Conservation (phyloP, 352 stramenopile species). For the Pythium angustatum region DNA sequence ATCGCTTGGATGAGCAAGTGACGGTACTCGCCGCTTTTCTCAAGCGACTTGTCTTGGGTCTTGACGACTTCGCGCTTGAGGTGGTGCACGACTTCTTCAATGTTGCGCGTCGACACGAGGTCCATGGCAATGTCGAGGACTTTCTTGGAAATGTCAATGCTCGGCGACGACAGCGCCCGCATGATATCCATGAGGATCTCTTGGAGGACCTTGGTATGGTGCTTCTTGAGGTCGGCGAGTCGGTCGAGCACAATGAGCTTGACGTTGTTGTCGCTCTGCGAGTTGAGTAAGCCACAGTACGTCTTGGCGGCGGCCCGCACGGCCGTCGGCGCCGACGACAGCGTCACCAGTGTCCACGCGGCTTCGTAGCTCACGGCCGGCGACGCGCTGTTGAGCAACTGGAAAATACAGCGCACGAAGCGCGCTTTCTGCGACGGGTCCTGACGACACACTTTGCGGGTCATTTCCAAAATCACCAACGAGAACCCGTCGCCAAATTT, state of each 20-base stretch:
- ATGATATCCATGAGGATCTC: slow-evolving; percentile 99
- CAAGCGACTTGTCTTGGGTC: slow-evolving; percentile 87
- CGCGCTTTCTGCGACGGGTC: slow-evolving; percentile 98
- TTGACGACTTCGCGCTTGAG: slow-evolving; percentile 92
- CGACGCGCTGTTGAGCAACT: slow-evolving; percentile 94
- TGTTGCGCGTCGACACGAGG: slow-evolving; percentile 96
- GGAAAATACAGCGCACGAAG: slow-evolving; percentile 98
- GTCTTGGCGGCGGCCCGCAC: slow-evolving; percentile 96
- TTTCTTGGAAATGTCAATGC: slow-evolving; percentile 99
- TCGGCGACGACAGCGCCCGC: slow-evolving; percentile 94
- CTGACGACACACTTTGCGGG: slow-evolving; percentile 96
- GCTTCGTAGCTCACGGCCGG: slow-evolving; percentile 97
- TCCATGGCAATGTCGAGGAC: slow-evolving; percentile 98
- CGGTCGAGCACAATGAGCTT: slow-evolving; percentile 99
- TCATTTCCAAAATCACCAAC: slow-evolving; percentile 99
- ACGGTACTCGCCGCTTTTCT: slow-evolving; percentile 97
- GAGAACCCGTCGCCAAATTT: slow-evolving; percentile 98
- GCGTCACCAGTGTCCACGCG: slow-evolving; percentile 98
- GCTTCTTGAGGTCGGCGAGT: slow-evolving; percentile 96
- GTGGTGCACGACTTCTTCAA: slow-evolving; percentile 95
- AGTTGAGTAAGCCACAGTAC: slow-evolving; percentile 97
- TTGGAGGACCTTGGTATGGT: slow-evolving; percentile 96
- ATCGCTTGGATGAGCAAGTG: slow-evolving; percentile 98
- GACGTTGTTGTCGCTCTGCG: slow-evolving; percentile 99
- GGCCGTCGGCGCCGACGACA: slow-evolving; percentile 97